A percentile compares a stretch with the other conserved stretches of the same genome.
Conservation (phyloP, 2,329 filamentous ascomycete species). For the Aspergillus transmontanensis region DNA sequence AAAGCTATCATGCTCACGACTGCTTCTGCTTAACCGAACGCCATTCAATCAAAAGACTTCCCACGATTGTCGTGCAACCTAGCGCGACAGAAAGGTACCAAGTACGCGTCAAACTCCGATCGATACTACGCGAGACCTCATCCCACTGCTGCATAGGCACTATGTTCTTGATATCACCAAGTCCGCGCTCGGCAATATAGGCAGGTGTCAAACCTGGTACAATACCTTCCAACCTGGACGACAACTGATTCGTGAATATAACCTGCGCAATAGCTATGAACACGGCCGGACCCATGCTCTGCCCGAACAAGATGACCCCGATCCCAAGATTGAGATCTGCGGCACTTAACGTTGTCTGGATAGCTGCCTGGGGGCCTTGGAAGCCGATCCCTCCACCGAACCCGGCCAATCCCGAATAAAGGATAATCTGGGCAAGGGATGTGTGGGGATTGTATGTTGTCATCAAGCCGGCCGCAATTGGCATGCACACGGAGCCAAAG, state of each 20-base stretch:
- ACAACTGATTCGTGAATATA: slow-evolving; percentile 54
- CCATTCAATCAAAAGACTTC: slow-evolving; percentile 29
- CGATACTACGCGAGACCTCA: slow-evolving; percentile 23
- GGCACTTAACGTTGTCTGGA: slow-evolving; percentile 30
- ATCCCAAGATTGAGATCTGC: slow-evolving; percentile 32
- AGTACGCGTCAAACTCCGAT: slow-evolving; percentile 22
- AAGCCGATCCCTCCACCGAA: slow-evolving; percentile 37
- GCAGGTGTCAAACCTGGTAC: slow-evolving; percentile 17
- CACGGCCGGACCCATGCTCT: slow-evolving; percentile 45
- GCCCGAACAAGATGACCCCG: slow-evolving; percentile 38
- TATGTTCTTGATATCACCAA: slow-evolving; percentile 21
- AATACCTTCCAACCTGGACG: slow-evolving; percentile 15
- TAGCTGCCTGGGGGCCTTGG: slow-evolving; percentile 30
- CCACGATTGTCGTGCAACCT: slow-evolving; percentile 25
- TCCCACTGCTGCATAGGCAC: slow-evolving; percentile 14
- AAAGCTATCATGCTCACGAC: slow-evolving; percentile 1
- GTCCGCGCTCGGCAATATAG: slow-evolving; percentile 20
- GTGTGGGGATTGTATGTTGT: slow-evolving; percentile 31
- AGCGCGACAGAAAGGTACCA: slow-evolving; percentile 28
- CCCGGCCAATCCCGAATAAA: slow-evolving; percentile 31
- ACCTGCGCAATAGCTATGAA: slow-evolving; percentile 58
- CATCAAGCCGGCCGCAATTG: slow-evolving; percentile 37
- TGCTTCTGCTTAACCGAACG: slow-evolving; percentile 29
- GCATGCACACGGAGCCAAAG: slow-evolving; percentile 32
- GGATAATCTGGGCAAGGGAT: slow-evolving; percentile 27